phyloP scores from a whole-genome alignment of 306 rosid species.

The Inga laurina region DNA sequence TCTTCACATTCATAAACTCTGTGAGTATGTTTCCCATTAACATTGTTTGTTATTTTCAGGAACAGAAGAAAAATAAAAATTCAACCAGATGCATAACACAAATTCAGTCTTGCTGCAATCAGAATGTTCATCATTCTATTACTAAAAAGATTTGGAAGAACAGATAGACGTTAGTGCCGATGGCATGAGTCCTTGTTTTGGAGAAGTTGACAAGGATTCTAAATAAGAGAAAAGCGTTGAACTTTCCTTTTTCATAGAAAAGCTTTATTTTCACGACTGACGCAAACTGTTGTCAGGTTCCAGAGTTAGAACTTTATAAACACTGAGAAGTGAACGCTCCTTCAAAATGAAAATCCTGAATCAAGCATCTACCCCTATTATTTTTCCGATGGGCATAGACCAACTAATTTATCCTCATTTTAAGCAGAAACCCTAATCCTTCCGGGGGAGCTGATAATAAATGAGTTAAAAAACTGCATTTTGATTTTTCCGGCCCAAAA shows the following conservation, averaged over 20 bases:
- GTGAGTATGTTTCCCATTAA: constrained; percentile 3
- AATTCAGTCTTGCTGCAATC: constrained; percentile 14
- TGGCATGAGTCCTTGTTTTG: not conserved
- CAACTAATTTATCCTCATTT: not conserved
- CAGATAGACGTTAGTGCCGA: not conserved
- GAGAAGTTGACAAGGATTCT: not conserved
- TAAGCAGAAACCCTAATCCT: not conserved
- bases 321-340: not conserved
- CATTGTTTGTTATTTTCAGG: not conserved
- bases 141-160: constrained; percentile 1
- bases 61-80: not conserved
- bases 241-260: not conserved
- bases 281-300: not conserved
- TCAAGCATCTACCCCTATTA: not conserved
- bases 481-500: not conserved
- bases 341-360: not conserved
- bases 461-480: not conserved
- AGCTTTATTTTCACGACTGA: not conserved
- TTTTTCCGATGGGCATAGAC: not conserved
- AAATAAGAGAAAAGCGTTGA: not conserved
- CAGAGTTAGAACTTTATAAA: not conserved
- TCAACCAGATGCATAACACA: not conserved
- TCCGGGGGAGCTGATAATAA: not conserved
- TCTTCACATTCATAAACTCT: not conserved
- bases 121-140: constrained; percentile 28